A percentile compares a stretch with the other conserved stretches of the same genome.
These are phyloP conservation scores for Platanthera zijinensis DNA, from an alignment of 106 monocot species.

Conservation along the genomic window DNA sequence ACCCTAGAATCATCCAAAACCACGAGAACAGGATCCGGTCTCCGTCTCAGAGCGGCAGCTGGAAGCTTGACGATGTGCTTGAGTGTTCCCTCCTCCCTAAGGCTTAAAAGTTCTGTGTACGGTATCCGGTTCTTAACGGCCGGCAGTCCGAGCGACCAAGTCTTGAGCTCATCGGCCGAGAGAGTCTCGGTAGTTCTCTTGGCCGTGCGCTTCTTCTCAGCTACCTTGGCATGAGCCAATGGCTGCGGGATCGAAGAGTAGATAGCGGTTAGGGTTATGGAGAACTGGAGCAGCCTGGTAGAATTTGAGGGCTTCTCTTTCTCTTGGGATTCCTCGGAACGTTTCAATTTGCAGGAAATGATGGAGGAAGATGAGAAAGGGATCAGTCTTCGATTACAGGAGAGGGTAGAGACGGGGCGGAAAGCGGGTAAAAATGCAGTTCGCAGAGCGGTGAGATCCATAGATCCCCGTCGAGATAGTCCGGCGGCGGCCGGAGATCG, in stretches of 20 bases:
- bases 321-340: constrained; percentile 8
- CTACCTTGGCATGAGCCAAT: constrained; percentile 32
- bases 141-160: constrained; percentile 56
- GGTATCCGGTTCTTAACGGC: constrained; percentile 52
- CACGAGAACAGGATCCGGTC: constrained; percentile 54
- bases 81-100: constrained; percentile 37
- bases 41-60: constrained; percentile 21
- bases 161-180: constrained; percentile 52
- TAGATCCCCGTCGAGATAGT: neutral
- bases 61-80: constrained; percentile 71
- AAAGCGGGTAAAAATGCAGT: constrained; percentile 12
- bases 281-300: constrained; percentile 26
- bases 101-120: constrained; percentile 47
- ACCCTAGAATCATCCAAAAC: constrained; percentile 68
- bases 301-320: neutral
- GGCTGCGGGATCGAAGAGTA: constrained; percentile 28
- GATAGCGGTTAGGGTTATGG: constrained; percentile 48
- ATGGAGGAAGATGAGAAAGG: neutral
- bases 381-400: neutral
- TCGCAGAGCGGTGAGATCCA: constrained; percentile 10
- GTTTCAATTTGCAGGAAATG: neutral
- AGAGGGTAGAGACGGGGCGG: neutral
- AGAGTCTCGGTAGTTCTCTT: constrained; percentile 38
- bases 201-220: constrained; percentile 35
- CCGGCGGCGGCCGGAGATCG: neutral